phyloP scores from a whole-genome alignment of 2,329 filamentous ascomycete species.

The Fonsecaea monophora region DNA sequence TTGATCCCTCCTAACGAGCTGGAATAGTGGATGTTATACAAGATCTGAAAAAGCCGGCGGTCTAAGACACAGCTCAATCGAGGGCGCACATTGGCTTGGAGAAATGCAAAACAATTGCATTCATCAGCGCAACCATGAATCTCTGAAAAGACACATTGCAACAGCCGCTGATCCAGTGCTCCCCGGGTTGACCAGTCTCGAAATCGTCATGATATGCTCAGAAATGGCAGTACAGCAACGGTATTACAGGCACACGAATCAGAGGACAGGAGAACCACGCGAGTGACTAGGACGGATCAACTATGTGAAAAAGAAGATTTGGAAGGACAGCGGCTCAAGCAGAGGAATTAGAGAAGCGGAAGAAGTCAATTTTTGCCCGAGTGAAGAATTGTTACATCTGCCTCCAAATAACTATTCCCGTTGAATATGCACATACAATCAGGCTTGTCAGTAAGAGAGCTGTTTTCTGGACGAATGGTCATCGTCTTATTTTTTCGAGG shows the following conservation, averaged over 20 bases:
- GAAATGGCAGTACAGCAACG: not conserved
- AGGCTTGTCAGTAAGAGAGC: conserved; percentile 1
- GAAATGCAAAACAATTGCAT: not conserved
- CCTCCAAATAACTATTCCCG: conserved; percentile 30
- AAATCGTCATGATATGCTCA: not conserved
- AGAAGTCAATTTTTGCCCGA: conserved; percentile 10
- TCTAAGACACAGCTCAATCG: not conserved
- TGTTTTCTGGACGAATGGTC: conserved; percentile 7
- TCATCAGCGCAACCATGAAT: not conserved
- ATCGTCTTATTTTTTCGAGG: conserved; percentile 21
- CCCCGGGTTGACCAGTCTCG: not conserved
- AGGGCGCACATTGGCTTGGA: not conserved
- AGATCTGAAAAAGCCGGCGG: not conserved
- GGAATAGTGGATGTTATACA: not conserved
- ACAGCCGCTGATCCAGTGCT: not conserved
- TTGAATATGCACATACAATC: conserved; percentile 25
- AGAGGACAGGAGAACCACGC: not conserved
- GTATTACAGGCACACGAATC: not conserved
- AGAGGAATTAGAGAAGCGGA: not conserved
- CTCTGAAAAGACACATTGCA: not conserved
- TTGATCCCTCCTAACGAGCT: not conserved
- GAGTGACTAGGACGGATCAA: not conserved
- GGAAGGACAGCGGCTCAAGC: not conserved
- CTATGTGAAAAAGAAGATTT: not conserved
- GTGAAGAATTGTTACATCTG: conserved; percentile 41